Base-by-base conservation (phyloP, 2,329 filamentous ascomycete species). In the Neopestalotiopsis sp. region DNA sequence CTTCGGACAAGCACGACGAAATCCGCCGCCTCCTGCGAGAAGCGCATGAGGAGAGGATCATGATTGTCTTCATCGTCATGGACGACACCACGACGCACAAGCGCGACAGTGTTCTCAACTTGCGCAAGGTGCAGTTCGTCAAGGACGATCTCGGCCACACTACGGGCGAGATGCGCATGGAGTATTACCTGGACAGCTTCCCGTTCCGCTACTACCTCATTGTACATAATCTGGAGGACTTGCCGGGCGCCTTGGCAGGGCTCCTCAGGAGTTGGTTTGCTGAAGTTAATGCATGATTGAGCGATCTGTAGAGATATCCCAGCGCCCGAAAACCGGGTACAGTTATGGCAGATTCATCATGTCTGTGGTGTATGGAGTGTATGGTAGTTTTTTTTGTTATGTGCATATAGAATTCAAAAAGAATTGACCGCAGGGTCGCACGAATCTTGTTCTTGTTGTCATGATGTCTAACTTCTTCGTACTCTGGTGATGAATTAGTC, bases 61-160 rank as follows among this genome's bases (percentile, higher is more conserved):
- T 99, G 94, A 91, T 98, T 71, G 95, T 99, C 5, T 99, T 99
- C 79, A 94, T 99, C 75, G 92, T 99, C 76, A 94, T 99, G 77
- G 96, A 99, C 83, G 87, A 89, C 74, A 83, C 81, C 72, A 80
- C 79, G 73, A 79, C 79, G 53, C 75, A 75, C 56, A 83, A 85
- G 72, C 84, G 85, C 73, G 81, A 84, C 65, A 92, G 90, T 75
- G 97, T 99, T 70, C 82, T 98, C 76, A 94, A 98, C 78, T 86
- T 98, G 75, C 94, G 94, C 79, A 92, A 94, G 80, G 95, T 94
- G 49, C 90, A 90, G 77, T 98, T 98, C 77, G 88, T 92, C 72
- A 88, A 87, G 69, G 91, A 93, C 76, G 85, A 81, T 74, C 71
- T 83, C 75, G 81, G 88, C 80, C 82, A 90, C 82, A 68, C 65